Evolutionary conservation across 1,284 basidiomycete genomes (phyloP).

Genomic region (Polyporus tsugae): DNA sequence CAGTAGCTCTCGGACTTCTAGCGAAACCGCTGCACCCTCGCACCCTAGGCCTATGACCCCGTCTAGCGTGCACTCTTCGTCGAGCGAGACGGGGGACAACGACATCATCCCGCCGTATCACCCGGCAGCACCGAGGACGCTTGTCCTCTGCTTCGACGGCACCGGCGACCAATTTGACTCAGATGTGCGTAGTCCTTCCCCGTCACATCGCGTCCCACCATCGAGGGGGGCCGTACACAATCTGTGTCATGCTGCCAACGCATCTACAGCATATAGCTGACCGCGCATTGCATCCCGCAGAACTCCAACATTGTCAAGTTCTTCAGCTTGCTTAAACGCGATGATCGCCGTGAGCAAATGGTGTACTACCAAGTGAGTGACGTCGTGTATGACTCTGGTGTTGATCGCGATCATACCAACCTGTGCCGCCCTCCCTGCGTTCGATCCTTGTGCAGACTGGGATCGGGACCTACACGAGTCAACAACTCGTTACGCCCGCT

Average conservation of each 20-base stretch:
- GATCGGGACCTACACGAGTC: constrained; percentile 64
- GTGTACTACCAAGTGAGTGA: constrained; percentile 67
- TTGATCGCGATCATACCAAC: constrained; percentile 25
- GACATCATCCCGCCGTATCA: constrained; percentile 45
- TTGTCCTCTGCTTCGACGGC: constrained; percentile 67
- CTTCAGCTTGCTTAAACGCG: constrained; percentile 62
- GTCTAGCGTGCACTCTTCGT: constrained; percentile 32
- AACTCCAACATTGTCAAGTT: constrained; percentile 72
- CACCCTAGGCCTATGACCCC: constrained; percentile 29
- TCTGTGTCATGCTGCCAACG: too few species aligned
- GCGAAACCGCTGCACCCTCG: constrained; percentile 19
- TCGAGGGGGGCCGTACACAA: not conserved
- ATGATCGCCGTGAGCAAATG: constrained; percentile 57
- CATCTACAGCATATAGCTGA: not conserved
- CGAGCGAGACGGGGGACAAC: constrained; percentile 32
- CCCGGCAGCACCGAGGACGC: constrained; percentile 43
- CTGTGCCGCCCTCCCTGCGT: not conserved
- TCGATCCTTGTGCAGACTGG: constrained; percentile 48
- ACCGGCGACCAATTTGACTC: constrained; percentile 64
- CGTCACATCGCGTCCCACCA: constrained; percentile 7
- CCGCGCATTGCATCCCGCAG: constrained; percentile 35
- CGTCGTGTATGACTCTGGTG: constrained; percentile 2
- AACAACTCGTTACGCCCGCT: constrained; percentile 52
- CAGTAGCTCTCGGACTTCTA: constrained; percentile 15
- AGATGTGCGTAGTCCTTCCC: constrained; percentile 48